Conservation (phyloP, 805 yeast species). For the Yamadazyma tumulicola region DNA sequence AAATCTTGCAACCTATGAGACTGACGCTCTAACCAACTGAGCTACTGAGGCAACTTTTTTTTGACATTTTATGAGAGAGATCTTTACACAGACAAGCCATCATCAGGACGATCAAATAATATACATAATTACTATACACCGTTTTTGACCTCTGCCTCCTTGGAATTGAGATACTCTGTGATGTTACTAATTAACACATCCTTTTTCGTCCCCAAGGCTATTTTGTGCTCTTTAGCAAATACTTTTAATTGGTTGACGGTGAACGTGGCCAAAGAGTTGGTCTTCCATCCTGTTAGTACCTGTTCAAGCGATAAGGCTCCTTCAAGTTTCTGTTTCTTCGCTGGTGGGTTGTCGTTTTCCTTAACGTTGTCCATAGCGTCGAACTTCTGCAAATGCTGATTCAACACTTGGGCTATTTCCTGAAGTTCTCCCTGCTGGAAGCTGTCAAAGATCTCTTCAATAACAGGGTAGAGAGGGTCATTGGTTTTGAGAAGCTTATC, state of each 20-base stretch:
- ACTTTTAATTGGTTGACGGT: slow-evolving; percentile 41
- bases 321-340: slow-evolving; percentile 9
- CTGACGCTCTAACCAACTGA: slow-evolving; percentile 28
- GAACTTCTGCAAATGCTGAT: slow-evolving; percentile 11
- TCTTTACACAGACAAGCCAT: too few relatives aligned
- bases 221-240: slow-evolving; percentile 36
- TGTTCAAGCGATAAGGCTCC: slow-evolving; percentile 28
- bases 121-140: slow-evolving; percentile 2
- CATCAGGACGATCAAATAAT: too few relatives aligned
- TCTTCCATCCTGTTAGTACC: slow-evolving; percentile 41
- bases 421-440: slow-evolving; percentile 4
- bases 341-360: neutral
- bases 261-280: slow-evolving; percentile 29
- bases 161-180: slow-evolving; percentile 23
- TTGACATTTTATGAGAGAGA: too few relatives aligned
- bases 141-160: slow-evolving; percentile 8
- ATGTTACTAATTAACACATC: slow-evolving; percentile 43
- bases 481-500: slow-evolving; percentile 8
- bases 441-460: slow-evolving; percentile 6
- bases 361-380: slow-evolving; percentile 4
- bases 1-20: slow-evolving; percentile 18
- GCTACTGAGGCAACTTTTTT: slow-evolving; percentile 21
- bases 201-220: slow-evolving; percentile 37
- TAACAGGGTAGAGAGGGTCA: slow-evolving; percentile 17
- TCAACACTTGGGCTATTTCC: slow-evolving; percentile 11